Base-by-base conservation (phyloP, 2,329 filamentous ascomycete species). In the Colletotrichum filicis region DNA sequence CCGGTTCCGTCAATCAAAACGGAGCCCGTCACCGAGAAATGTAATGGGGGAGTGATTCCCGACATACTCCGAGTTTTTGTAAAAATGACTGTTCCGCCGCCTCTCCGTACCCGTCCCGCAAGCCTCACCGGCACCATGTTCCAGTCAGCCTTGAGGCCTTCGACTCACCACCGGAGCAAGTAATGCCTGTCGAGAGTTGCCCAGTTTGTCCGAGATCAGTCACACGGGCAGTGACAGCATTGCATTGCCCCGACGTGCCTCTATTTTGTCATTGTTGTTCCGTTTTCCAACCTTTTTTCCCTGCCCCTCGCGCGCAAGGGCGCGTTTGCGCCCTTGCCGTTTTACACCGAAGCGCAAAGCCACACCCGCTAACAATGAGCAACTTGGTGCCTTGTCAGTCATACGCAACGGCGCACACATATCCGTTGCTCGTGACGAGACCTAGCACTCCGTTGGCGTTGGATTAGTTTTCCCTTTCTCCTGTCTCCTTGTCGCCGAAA, bases 1-100 rank as follows among this genome's bases (percentile, higher is more conserved):
- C 76, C 77, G 22, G 60, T 42, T 66, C 46, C 30, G 67, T 73
- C 71, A 73, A 66, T 71, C 66, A 66, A 42, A 67, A 46, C 57
- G 35, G 71, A 7, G 61, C 46, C 35, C 32, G 9, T 73, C 60
- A 73, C 66, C 66, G 66, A 73, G 71, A 71, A 73, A 60, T 28
- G 37, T 28, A 56, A 60, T 46, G 56, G 59, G 49, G 71, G 71
- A 63, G 42, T 59, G 66, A 66, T 71, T 73, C 61, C 71, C 71
- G 49, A 73, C 71, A 73, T 65, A 22, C 30, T 55, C 22, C 52
- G 19, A 19, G 62, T 11, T 32, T 42, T 42, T 24, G 12, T 22
- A 24, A 35, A 35, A 35, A 37, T 35, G 61, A 53, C 61, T 55
- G 60, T 35, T 14, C 12, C 30, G 42, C 6, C 60, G 22, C 24